A percentile compares a stretch with the other conserved stretches of the same genome.
Conservation (phyloP, 441 rosid genomes). For the Aleurites moluccanus region DNA sequence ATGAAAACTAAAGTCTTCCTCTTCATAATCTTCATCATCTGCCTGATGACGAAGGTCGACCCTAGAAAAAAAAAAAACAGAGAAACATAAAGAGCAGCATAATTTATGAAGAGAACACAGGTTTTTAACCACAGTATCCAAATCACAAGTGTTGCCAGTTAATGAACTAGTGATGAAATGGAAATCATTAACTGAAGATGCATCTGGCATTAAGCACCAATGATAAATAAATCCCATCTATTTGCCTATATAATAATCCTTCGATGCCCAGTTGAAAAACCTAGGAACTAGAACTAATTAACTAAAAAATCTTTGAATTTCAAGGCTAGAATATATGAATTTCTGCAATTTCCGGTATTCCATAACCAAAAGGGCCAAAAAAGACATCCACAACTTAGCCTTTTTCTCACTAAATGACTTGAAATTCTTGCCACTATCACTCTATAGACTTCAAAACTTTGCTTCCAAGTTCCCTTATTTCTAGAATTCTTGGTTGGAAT, state of each 20-base stretch:
- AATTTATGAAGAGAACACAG: not conserved
- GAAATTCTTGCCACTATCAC: too few species aligned
- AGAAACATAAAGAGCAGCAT: too few species aligned
- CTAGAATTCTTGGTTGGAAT: not conserved
- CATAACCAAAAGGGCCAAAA: not conserved
- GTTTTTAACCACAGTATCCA: not conserved
- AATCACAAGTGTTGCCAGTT: not conserved
- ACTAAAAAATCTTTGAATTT: too few species aligned
- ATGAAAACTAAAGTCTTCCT: constrained; percentile 60
- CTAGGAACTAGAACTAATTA: not conserved
- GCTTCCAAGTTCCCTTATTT: not conserved
- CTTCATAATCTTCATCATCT: constrained; percentile 83
- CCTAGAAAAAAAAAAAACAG: constrained; percentile 46
- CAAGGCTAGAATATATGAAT: not conserved
- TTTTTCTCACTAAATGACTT: not conserved
- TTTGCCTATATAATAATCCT: not conserved
- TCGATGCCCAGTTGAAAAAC: not conserved
- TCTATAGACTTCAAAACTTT: not conserved
- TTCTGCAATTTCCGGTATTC: not conserved
- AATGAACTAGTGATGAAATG: not conserved
- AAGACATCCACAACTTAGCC: not conserved
- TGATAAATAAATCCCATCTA: not conserved
- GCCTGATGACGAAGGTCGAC: constrained; percentile 90
- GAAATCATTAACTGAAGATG: not conserved
- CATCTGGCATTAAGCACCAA: not conserved